These are phyloP conservation scores for Clitopilus hobsonii DNA, from an alignment of 768 basidiomycete genomes.

Conservation along the genomic window DNA sequence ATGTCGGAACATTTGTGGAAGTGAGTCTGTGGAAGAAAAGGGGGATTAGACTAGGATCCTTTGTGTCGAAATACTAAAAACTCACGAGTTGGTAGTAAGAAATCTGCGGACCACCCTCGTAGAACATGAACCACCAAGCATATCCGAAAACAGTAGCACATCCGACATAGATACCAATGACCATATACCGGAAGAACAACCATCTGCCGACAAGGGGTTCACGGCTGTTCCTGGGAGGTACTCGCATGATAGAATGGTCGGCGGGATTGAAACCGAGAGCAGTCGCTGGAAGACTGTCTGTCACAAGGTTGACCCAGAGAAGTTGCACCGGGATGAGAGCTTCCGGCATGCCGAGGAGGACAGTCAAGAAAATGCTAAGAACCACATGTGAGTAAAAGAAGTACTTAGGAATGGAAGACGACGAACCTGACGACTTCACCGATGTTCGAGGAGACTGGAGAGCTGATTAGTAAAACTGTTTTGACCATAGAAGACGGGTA, in stretches of 20 bases:
- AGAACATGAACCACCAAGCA: conserved; percentile 99
- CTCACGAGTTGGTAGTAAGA: conserved; percentile 88
- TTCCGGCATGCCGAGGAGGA: conserved; percentile 98
- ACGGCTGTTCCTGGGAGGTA: conserved; percentile 84
- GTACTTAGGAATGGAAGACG: background rate
- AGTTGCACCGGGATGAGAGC: conserved; percentile 97
- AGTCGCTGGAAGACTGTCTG: conserved; percentile 93
- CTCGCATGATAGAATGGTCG: conserved; percentile 95
- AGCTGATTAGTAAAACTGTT: conserved; percentile 4
- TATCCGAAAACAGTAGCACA: conserved; percentile 95
- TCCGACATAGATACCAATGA: conserved; percentile 92
- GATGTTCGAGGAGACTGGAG: conserved; percentile 87
- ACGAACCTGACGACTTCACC: conserved; percentile 84
- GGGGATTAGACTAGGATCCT: background rate
- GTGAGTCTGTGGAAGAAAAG: conserved; percentile 71
- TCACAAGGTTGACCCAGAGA: conserved; percentile 97
- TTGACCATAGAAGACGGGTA: conserved; percentile 1
- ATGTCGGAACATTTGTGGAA: conserved; percentile 85
- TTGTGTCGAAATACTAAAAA: conserved; percentile 11
- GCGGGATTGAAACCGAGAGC: conserved; percentile 98
- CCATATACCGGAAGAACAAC: conserved; percentile 95
- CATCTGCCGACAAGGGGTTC: conserved; percentile 91
- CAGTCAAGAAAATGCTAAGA: conserved; percentile 92
- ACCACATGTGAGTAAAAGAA: conserved; percentile 15
- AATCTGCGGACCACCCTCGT: conserved; percentile 87